Evolutionary conservation across 2,329 filamentous ascomycete genomes (phyloP), one percentile per base, ranked within the genome.

Genomic region (Cladosporium cucumerinum): DNA sequence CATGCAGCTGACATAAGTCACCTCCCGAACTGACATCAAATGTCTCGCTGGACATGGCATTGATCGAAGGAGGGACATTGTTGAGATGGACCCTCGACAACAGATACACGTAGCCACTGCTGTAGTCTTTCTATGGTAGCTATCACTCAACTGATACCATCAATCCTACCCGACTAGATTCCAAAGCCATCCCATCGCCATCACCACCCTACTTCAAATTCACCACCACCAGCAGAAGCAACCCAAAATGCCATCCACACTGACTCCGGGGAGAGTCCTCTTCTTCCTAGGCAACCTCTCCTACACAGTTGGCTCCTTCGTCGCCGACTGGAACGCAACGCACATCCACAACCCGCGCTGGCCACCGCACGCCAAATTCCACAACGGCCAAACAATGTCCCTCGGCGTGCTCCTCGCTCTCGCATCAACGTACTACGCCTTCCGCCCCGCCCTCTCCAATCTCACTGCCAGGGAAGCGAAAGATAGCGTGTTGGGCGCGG

Each of bases 351-450:
- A 84, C 68, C 80, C 81, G 0, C 70, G 72, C 60, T 84, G 82
- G 82, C 78, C 81, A 1, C 80, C 81, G 0, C 82, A 84, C 70
- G 82, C 81, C 6, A 78, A 78, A 64, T 84, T 83, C 74, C 82
- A 84, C 74, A 84, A 83, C 68, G 81, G 80, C 5, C 82, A 84
- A 70, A 84, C 82, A 10, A 83, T 84, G 81, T 77, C 76, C 1
- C 77, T 81, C 57, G 81, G 81, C 0, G 68, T 81, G 0, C 64
- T 75, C 12, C 75, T 82, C 11, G 77, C 78, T n/a, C 60, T 77
- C 5, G 63, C 73, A 1, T 78, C 75, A 10, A 64, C 79, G 0
- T 82, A 78, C 67, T 79, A 76, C 61, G 69, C 74, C 5, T 78
- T 69, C 65, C 69, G 72, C 25, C 69, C 68, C 30, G 67, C 61